Percentiles rank a stretch among this genome's conserved stretches.
phyloP scores from a whole-genome alignment of 2,329 filamentous ascomycete genomes.

The Aspergillus nomiae region DNA sequence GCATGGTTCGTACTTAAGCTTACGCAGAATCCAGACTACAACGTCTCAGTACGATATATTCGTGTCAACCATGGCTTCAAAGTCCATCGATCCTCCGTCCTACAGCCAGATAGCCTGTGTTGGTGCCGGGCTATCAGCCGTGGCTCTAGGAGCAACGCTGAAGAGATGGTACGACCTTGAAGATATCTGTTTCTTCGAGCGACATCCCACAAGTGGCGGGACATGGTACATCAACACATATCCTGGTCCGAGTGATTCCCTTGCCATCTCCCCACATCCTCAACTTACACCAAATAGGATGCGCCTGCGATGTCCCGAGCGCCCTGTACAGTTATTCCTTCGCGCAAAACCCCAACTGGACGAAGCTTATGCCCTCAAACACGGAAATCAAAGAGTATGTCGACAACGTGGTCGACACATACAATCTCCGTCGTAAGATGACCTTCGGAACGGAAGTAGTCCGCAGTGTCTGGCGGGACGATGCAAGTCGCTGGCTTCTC shows the following conservation, averaged over 20 bases:
- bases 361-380: conserved; percentile 50
- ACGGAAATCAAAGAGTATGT: conserved; percentile 55
- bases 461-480: conserved; percentile 50
- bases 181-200: conserved; percentile 63
- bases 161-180: conserved; percentile 59
- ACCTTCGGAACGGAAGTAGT: conserved; percentile 18
- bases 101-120: conserved; percentile 42
- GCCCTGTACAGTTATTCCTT: conserved; percentile 60
- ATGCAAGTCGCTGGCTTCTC: conserved; percentile 51
- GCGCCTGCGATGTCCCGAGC: conserved; percentile 55
- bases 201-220: conserved; percentile 57
- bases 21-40: too few relatives aligned
- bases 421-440: conserved; percentile 40
- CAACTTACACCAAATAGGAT: conserved; percentile 31
- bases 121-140: conserved; percentile 60
- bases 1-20: too few relatives aligned
- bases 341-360: conserved; percentile 54
- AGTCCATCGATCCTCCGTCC: conserved; percentile 11
- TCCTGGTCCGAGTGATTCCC: conserved; percentile 39
- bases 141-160: conserved; percentile 61
- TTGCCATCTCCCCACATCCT: too few relatives aligned
- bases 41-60: too few relatives aligned
- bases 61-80: not conserved
- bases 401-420: conserved; percentile 51
- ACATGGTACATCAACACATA: conserved; percentile 66